Evolutionary conservation across 2,329 filamentous ascomycete species (phyloP), one percentile per base, ranked within the genome.

Genomic region (Pseudomassariella vexata): DNA sequence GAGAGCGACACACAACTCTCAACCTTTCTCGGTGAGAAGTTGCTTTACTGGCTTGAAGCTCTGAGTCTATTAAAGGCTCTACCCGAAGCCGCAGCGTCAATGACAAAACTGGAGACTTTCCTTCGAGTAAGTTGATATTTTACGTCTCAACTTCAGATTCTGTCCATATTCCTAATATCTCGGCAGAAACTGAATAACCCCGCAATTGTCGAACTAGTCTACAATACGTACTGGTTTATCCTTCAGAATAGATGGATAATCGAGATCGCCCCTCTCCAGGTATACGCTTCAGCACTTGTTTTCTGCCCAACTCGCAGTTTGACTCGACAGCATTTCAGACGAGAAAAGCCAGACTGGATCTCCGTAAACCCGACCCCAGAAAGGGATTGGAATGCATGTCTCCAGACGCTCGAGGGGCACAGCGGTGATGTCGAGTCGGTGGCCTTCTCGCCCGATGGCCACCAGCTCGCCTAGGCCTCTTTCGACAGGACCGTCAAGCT

Each of bases 11-110:
- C 15, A 12, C 12, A 12, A 38, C 54, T 5, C 32, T 53, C 32
- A 11, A 17, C n/a, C 2, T 66, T 67, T 36, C 35, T 66, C 6
- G 30, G 46, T 35, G 32, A 45, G 11, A 52, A 60, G 12, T 51
- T 54, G 28, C 50, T 68, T 2, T 52, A 66, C 32, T 68, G 60
- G 63, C 45, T 70, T 3, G 63, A 69, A 35, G 55, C 58, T 19
- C 48, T 67, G 3, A 59, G 59, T 27, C 49, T 63, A 4, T 36
- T 60, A 11, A 27, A 32, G 7, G 37, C 41, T 22, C 39, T 53
- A 6, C 38, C 41, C 6, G 28, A 44, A 34, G 56, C 43, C 2
- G 28, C 55, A 4, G 14, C 39, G 6, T 35, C 44, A 9, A 37
- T 57, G 11, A 5, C 8, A 7, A 41, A 42, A 30, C 45, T 56